Percentiles rank a stretch among this genome's conserved stretches.
These are phyloP conservation scores for Lentinula aciculospora DNA, from an alignment of 768 basidiomycete genomes.

Conservation along the genomic window DNA sequence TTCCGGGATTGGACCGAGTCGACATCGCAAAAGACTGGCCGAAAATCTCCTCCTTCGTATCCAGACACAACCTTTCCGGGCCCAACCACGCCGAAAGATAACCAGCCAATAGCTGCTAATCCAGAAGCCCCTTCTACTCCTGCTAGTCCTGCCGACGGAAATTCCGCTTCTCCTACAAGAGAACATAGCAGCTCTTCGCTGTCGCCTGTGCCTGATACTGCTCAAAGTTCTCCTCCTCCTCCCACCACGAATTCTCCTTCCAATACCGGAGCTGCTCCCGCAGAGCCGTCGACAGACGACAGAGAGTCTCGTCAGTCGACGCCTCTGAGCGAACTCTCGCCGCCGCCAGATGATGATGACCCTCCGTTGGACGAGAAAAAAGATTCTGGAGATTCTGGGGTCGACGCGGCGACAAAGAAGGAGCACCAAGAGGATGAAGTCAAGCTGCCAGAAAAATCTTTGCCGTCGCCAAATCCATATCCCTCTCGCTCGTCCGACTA, in stretches of 20 bases:
- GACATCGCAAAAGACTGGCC: background rate
- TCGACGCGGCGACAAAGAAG: slow-evolving; percentile 25
- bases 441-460: slow-evolving; percentile 9
- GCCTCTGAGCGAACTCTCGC: slow-evolving; percentile 73
- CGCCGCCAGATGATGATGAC: slow-evolving; percentile 55
- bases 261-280: slow-evolving; percentile 13
- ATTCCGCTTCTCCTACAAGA: background rate
- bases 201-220: slow-evolving; percentile 46
- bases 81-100: background rate
- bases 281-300: slow-evolving; percentile 21
- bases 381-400: slow-evolving; percentile 28
- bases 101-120: slow-evolving; percentile 3
- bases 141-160: background rate
- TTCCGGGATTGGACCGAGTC: background rate
- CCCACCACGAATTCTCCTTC: slow-evolving; percentile 16
- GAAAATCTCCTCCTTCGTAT: background rate
- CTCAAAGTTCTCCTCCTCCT: slow-evolving; percentile 26
- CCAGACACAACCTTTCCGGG: background rate
- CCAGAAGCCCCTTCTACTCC: background rate
- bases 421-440: slow-evolving; percentile 14
- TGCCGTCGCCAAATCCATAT: slow-evolving; percentile 1
- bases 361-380: slow-evolving; percentile 27
- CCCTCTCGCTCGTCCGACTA: slow-evolving; percentile 2
- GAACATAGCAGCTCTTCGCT: slow-evolving; percentile 35
- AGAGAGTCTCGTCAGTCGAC: slow-evolving; percentile 54